phyloP scores from a whole-genome alignment of 2,329 filamentous ascomycete genomes.

The Beauveria rudraprayagi region DNA sequence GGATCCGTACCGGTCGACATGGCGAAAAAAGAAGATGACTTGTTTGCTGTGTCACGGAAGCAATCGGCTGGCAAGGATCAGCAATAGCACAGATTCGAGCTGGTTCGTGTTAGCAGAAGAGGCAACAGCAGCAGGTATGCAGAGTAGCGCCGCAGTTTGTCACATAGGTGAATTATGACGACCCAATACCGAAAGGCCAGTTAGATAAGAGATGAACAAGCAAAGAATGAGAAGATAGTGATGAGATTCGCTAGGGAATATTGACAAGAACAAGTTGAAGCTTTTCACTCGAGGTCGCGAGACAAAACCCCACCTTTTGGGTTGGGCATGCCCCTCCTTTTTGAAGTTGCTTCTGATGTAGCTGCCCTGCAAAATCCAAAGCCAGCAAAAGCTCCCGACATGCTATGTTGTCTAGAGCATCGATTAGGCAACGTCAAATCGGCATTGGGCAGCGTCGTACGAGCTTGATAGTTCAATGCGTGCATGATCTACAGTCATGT shows the following conservation, averaged over 20 bases:
- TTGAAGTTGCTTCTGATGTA: background rate
- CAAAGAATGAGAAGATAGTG: background rate
- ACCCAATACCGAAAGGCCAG: background rate
- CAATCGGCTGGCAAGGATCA: background rate
- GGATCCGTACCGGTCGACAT: constrained; percentile 24
- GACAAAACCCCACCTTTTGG: constrained; percentile 5
- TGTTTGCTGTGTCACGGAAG: background rate
- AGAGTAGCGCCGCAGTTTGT: background rate
- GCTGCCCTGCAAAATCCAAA: background rate
- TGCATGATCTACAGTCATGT: background rate
- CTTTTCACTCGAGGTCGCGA: background rate
- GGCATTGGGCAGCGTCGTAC: background rate
- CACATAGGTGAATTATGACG: background rate
- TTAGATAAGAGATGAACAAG: background rate
- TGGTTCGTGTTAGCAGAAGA: background rate
- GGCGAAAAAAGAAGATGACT: background rate
- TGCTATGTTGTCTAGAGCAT: background rate
- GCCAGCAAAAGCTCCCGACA: background rate
- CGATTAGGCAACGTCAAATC: background rate
- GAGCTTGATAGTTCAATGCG: background rate
- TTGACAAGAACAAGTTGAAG: background rate
- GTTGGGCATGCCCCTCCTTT: constrained; percentile 6
- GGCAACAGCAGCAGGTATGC: background rate
- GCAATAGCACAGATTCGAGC: background rate
- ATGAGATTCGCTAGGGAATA: background rate